Base-by-base conservation (phyloP, 768 basidiomycete genomes). In the Botryobasidium botryosum region DNA sequence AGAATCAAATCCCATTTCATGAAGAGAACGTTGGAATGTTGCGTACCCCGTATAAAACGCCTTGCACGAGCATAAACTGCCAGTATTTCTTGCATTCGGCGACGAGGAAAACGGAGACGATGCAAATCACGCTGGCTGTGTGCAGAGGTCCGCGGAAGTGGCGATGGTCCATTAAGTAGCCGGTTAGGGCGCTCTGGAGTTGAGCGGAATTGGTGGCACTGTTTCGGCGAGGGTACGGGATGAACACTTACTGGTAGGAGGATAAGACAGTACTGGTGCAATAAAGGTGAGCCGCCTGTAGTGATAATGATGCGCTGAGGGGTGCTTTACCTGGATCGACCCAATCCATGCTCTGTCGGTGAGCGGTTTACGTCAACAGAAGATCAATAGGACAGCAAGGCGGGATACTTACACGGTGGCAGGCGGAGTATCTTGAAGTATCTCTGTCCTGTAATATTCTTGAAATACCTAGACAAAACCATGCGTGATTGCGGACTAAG, bases 51-150 rank as follows among this genome's bases (percentile, higher is more conserved):
- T 74, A 59, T 0, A 68, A 69, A 29, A 84, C 52, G 0, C 82
- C 82, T 56, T 85, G 82, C 47, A 72, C 81, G 1, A 85, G 65
- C 20, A 85, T 53, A 51, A 84, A 78, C 5, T 85, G 79, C 83
- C 82, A 85, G 53, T 75, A 85, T 46, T 67, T 47, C 8, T 62
- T 77, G 54, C 83, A 85, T 61, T 84, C 64, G 0, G 78, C 78
- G 5, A 69, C 62, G n/a, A 85, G 62, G 53, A 84, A 72, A 0
- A 75, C 77, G 25, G 71, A 66, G 0, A 60, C 48, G 3, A 85
- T 59, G 5, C 81, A 57, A 15, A 74, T 35, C 13, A 60, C 62
- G 43, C 73, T 75, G 1, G 70, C 68, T 1, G 61, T 31, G 6
- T 69, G 51, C 25, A 70, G 64, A 5, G 76, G 68, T 2, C 66